Evolutionary conservation across 805 yeast genomes (phyloP).

Genomic region (Metschnikowia lunata): DNA sequence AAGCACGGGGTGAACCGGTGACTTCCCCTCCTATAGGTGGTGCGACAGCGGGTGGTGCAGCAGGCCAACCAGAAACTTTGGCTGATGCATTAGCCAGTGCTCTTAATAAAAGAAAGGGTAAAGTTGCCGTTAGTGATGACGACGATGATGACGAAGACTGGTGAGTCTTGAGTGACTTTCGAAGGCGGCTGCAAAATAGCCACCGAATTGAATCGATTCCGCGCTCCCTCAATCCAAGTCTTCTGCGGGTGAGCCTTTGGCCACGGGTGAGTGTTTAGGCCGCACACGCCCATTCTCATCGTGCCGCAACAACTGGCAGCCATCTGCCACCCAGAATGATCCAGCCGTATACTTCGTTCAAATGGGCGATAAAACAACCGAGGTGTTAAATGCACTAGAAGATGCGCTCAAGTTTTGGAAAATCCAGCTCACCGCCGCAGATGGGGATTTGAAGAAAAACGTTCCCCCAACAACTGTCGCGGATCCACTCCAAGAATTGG

Average conservation of each 20-base stretch:
- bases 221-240: too few species aligned
- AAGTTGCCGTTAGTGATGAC: slow-evolving; percentile 77
- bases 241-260: too few species aligned
- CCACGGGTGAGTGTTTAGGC: too few species aligned
- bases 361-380: slow-evolving; percentile 3
- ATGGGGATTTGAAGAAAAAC: slow-evolving; percentile 3
- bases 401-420: slow-evolving; percentile 19
- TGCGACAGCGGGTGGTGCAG: slow-evolving; percentile 27
- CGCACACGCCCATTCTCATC: too few species aligned
- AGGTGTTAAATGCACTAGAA: slow-evolving; percentile 12
- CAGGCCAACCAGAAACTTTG: slow-evolving; percentile 58
- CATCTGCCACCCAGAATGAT: too few species aligned
- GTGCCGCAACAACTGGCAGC: too few species aligned
- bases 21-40: slow-evolving; percentile 34
- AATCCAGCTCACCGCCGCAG: slow-evolving; percentile 6
- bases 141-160: slow-evolving; percentile 69
- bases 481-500: slow-evolving; percentile 52
- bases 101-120: slow-evolving; percentile 71
- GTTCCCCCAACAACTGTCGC: slow-evolving; percentile 25
- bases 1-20: slow-evolving; percentile 60
- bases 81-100: slow-evolving; percentile 92
- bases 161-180: slow-evolving; percentile 13
- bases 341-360: too few species aligned
- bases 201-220: too few species aligned
- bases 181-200: too few species aligned